Conservation (phyloP, 805 yeast species). For the Geotrichum ghanense region DNA sequence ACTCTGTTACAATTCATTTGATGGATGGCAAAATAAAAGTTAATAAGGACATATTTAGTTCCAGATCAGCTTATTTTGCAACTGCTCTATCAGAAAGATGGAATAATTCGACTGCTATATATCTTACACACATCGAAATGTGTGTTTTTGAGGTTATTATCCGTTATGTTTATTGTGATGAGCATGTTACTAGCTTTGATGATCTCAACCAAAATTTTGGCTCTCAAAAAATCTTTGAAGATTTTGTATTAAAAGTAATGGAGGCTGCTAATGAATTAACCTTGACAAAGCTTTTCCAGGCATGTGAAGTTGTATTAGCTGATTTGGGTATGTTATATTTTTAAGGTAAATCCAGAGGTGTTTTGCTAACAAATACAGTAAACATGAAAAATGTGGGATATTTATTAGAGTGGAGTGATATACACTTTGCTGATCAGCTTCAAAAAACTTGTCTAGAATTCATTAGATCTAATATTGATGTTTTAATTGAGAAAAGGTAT, state of each 20-base stretch:
- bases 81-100: conserved; percentile 45
- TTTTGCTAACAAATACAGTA: conserved; percentile 7
- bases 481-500: conserved; percentile 39
- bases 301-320: conserved; percentile 39
- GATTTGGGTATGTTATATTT: conserved; percentile 43
- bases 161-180: conserved; percentile 46
- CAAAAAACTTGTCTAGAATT: conserved; percentile 56
- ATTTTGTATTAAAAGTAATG: conserved; percentile 44
- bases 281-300: conserved; percentile 44
- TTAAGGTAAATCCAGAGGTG: too few species aligned
- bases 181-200: conserved; percentile 23
- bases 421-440: conserved; percentile 41
- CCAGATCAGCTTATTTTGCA: conserved; percentile 53
- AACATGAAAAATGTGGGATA: conserved; percentile 47
- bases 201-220: conserved; percentile 24
- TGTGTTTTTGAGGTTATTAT: conserved; percentile 39
- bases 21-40: conserved; percentile 31
- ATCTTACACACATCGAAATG: conserved; percentile 33
- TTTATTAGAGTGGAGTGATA: conserved; percentile 43
- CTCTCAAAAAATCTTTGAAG: conserved; percentile 34
- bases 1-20: conserved; percentile 37
- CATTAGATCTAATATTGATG: conserved; percentile 52
- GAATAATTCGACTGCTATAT: conserved; percentile 24
- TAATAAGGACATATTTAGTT: conserved; percentile 39
- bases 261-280: conserved; percentile 54